Conservation (phyloP, 495 filamentous ascomycete species). For the Neurospora sp. region DNA sequence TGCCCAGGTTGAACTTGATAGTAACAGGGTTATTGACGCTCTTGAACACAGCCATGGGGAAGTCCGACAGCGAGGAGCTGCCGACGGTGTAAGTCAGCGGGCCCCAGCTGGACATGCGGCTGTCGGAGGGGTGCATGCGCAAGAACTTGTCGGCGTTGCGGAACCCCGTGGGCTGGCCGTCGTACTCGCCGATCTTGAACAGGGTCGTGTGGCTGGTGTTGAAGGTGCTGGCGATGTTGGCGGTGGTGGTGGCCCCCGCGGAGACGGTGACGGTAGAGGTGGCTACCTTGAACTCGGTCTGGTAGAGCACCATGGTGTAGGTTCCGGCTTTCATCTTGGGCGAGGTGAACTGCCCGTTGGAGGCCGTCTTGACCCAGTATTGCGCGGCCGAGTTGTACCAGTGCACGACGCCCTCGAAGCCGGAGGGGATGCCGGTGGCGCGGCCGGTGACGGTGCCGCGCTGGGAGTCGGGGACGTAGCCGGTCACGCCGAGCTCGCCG, state of each 20-base stretch:
- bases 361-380: conserved; percentile 50
- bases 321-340: conserved; percentile 58
- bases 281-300: conserved; percentile 50
- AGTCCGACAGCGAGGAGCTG: conserved; percentile 35
- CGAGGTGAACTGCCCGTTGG: conserved; percentile 47
- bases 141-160: conserved; percentile 54
- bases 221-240: conserved; percentile 42
- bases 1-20: conserved; percentile 48
- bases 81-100: conserved; percentile 51
- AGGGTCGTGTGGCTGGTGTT: conserved; percentile 34
- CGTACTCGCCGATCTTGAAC: conserved; percentile 55
- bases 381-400: conserved; percentile 55
- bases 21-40: conserved; percentile 50
- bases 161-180: conserved; percentile 56
- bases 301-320: conserved; percentile 59
- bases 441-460: conserved; percentile 52
- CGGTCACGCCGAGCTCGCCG: conserved; percentile 43
- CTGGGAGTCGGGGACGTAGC: conserved; percentile 42
- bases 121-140: conserved; percentile 57
- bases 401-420: conserved; percentile 48
- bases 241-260: conserved; percentile 41
- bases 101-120: conserved; percentile 49
- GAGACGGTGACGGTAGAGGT: conserved; percentile 42
- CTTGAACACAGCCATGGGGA: conserved; percentile 61
- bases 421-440: conserved; percentile 38